phyloP scores from a whole-genome alignment of 192 early-diverging fungal species.

The Backusella luteola region DNA sequence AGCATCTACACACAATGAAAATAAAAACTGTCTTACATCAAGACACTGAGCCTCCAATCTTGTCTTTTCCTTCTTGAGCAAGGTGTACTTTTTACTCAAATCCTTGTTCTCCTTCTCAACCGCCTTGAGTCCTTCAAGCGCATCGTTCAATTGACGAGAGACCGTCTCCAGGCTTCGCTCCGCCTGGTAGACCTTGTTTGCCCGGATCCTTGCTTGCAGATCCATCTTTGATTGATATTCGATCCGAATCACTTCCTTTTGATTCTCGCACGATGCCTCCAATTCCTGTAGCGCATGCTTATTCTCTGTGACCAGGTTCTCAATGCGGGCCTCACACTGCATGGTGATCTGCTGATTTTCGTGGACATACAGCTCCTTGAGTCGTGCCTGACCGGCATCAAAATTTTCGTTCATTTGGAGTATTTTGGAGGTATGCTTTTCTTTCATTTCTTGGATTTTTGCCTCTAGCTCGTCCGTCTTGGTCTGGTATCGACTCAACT shows the following conservation, averaged over 20 bases:
- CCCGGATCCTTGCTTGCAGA: neutral
- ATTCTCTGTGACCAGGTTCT: slow-evolving; percentile 16
- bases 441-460: neutral
- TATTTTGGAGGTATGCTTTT: neutral
- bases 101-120: neutral
- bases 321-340: slow-evolving; percentile 16
- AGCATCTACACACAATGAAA: neutral
- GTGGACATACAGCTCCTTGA: slow-evolving; percentile 13
- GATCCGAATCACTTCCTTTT: slow-evolving; percentile 15
- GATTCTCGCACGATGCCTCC: neutral
- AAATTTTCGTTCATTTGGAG: neutral
- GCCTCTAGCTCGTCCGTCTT: neutral
- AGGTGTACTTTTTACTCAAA: neutral
- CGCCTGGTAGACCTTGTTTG: neutral
- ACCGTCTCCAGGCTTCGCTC: neutral
- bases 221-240: slow-evolving; percentile 11
- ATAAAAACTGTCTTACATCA: neutral
- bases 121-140: neutral
- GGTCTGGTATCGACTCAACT: neutral
- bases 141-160: neutral
- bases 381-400: neutral
- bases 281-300: neutral
- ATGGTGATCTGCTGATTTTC: slow-evolving; percentile 16
- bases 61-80: neutral
- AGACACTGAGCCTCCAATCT: neutral